phyloP scores from a whole-genome alignment of 495 filamentous ascomycete genomes.

The Chlorociboria aeruginascens region DNA sequence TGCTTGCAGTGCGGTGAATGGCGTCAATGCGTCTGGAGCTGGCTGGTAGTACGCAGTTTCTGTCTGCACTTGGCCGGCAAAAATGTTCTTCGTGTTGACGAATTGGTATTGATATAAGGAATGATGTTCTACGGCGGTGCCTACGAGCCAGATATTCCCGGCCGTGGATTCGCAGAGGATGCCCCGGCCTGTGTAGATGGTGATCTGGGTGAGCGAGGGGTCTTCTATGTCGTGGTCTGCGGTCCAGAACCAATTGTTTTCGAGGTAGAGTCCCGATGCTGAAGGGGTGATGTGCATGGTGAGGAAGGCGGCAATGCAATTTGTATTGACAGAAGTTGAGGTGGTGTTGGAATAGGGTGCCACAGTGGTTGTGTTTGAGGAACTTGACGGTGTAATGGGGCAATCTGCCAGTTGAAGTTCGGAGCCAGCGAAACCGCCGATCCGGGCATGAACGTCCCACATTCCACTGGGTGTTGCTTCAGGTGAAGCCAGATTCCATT shows the following conservation, averaged over 20 bases:
- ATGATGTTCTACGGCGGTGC: slow-evolving; percentile 67
- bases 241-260: slow-evolving; percentile 51
- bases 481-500: slow-evolving; percentile 16
- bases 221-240: slow-evolving; percentile 41
- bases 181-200: slow-evolving; percentile 27
- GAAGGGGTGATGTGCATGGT: slow-evolving; percentile 35
- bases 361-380: no score
- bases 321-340: neutral
- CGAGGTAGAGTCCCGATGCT: slow-evolving; percentile 39
- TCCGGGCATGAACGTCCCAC: slow-evolving; percentile 32
- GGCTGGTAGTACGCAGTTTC: slow-evolving; percentile 72
- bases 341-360: neutral
- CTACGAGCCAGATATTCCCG: slow-evolving; percentile 38
- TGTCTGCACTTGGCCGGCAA: slow-evolving; percentile 68
- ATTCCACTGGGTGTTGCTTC: slow-evolving; percentile 8
- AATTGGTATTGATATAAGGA: slow-evolving; percentile 77
- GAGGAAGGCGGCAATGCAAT: slow-evolving; percentile 39
- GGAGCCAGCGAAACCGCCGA: slow-evolving; percentile 32
- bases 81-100: slow-evolving; percentile 52
- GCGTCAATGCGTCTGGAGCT: slow-evolving; percentile 44
- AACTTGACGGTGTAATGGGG: slow-evolving; percentile 4
- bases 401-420: slow-evolving; percentile 29
- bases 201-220: slow-evolving; percentile 51
- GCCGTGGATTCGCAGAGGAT: slow-evolving; percentile 41
- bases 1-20: slow-evolving; percentile 45